Evolutionary conservation across 169 alveolate genomes (phyloP).

Genomic region (Plasmodium berghei): DNA sequence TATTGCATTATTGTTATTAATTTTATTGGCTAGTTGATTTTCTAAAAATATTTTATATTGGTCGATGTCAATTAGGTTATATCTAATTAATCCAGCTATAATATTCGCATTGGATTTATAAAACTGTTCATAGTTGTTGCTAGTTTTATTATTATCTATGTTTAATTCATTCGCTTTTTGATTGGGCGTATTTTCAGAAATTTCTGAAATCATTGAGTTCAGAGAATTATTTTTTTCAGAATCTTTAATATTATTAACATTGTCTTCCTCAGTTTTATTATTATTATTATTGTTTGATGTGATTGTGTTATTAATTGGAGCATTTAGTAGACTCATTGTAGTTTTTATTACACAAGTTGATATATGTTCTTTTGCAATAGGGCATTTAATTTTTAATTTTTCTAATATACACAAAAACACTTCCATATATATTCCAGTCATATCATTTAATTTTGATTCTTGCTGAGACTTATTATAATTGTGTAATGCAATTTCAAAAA

Average conservation of each 20-base stretch:
- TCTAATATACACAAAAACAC: constrained; percentile 77
- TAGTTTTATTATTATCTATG: background rate
- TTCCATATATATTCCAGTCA: constrained; percentile 60
- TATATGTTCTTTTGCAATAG: constrained; percentile 55
- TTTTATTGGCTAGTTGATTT: constrained; percentile 14
- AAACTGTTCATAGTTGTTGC: background rate
- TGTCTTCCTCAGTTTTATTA: background rate
- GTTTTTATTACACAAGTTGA: constrained; percentile 7
- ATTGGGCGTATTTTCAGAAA: background rate
- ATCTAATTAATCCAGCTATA: constrained; percentile 62
- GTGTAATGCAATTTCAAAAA: constrained; percentile 43
- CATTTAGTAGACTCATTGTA: background rate
- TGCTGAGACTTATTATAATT: constrained; percentile 12
- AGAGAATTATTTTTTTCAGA: constrained; percentile 3
- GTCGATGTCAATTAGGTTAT: constrained; percentile 50
- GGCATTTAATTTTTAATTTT: constrained; percentile 66
- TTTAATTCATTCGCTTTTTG: background rate
- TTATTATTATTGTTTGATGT: background rate
- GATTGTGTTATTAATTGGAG: constrained; percentile 7
- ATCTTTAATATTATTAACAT: background rate
- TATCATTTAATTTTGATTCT: constrained; percentile 16
- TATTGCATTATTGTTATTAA: background rate
- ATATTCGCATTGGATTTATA: constrained; percentile 52
- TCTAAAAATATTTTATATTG: constrained; percentile 49
- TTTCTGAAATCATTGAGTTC: background rate